phyloP scores from a whole-genome alignment of 1,284 basidiomycete species.

The Agaricales sp. region DNA sequence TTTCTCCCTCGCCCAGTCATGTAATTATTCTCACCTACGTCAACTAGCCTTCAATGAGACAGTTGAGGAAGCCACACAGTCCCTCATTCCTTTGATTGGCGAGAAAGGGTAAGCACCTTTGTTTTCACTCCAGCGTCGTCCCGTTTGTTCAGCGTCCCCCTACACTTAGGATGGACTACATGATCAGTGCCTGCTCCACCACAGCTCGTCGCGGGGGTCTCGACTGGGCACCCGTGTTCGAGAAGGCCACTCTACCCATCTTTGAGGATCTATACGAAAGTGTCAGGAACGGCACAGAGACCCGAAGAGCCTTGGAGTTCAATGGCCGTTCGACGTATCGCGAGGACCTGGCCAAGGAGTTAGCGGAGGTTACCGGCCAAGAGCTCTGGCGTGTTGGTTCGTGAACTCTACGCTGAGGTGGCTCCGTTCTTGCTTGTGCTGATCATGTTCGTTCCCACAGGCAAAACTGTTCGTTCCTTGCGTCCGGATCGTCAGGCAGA shows the following conservation, averaged over 20 bases:
- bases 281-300: constrained; percentile 93
- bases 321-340: constrained; percentile 92
- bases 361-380: constrained; percentile 91
- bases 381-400: constrained; percentile 96
- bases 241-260: constrained; percentile 86
- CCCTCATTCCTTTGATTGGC: constrained; percentile 95
- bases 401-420: no score
- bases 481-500: constrained; percentile 70
- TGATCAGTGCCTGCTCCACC: constrained; percentile 98
- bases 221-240: constrained; percentile 98
- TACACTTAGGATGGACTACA: constrained; percentile 88
- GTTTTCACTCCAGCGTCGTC: constrained; percentile 3
- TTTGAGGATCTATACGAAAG: constrained; percentile 95
- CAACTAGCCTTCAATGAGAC: constrained; percentile 92
- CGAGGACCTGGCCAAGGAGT: constrained; percentile 88
- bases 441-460: constrained; percentile 21
- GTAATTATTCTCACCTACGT: neutral
- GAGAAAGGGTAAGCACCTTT: constrained; percentile 66
- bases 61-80: constrained; percentile 98
- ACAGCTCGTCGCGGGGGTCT: constrained; percentile 97
- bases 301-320: constrained; percentile 94
- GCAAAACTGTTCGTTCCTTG: constrained; percentile 68
- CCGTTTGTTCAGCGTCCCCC: constrained; percentile 5
- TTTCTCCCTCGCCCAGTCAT: no score
- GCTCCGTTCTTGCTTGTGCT: neutral